Conservation (phyloP, 1,284 basidiomycete genomes). For the Moesziomyces aphidis region DNA sequence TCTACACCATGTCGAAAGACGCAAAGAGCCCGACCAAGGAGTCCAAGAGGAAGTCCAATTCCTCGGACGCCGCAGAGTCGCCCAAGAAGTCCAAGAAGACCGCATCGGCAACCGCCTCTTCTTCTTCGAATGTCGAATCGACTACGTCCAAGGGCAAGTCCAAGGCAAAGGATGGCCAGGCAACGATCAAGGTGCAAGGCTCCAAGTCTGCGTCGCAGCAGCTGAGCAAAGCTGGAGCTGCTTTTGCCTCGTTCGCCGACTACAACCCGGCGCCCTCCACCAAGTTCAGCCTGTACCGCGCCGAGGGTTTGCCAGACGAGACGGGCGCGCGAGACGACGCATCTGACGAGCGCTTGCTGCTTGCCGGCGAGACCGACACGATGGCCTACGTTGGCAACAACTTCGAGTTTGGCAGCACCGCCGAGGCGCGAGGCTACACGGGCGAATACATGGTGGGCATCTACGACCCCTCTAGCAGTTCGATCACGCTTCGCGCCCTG, state of each 20-base stretch:
- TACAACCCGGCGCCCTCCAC: constrained; percentile 43
- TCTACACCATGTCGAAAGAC: constrained; percentile 17
- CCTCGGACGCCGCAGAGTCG: constrained; percentile 20
- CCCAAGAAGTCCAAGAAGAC: constrained; percentile 44
- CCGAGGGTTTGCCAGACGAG: constrained; percentile 44
- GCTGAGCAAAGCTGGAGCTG: constrained; percentile 35
- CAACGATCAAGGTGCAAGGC: constrained; percentile 22
- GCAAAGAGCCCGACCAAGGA: constrained; percentile 21
- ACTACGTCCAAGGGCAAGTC: constrained; percentile 17
- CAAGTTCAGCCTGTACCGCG: constrained; percentile 47
- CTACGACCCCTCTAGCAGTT: constrained; percentile 57
- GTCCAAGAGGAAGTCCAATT: constrained; percentile 37
- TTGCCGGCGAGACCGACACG: constrained; percentile 58
- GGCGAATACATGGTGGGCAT: constrained; percentile 65
- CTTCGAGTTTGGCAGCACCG: constrained; percentile 50
- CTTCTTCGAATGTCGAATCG: constrained; percentile 8
- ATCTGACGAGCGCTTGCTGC: constrained; percentile 51
- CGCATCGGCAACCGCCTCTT: constrained; percentile 9
- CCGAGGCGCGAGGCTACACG: constrained; percentile 57
- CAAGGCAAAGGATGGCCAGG: constrained; percentile 30
- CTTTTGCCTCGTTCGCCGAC: constrained; percentile 47
- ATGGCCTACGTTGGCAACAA: constrained; percentile 60
- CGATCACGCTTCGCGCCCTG: constrained; percentile 59
- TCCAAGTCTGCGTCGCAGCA: constrained; percentile 18
- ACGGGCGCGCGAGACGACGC: constrained; percentile 18